These are phyloP conservation scores for Pontederia crassipes DNA, from an alignment of 176 grass and related monocot genomes.

Conservation along the genomic window DNA sequence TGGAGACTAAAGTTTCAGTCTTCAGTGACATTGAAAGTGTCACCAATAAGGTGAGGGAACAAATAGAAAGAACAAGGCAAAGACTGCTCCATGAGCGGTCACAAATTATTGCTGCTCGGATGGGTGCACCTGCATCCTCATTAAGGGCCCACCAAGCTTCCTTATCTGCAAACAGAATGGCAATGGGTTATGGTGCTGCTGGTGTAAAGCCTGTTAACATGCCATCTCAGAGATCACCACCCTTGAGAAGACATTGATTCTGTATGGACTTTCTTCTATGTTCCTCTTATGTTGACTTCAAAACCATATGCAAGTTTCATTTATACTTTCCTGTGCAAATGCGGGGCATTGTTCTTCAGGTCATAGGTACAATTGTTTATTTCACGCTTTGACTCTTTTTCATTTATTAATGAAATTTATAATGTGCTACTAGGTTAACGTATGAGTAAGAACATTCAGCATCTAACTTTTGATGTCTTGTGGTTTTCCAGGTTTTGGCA, in stretches of 20 bases:
- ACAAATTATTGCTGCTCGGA: conserved; percentile 66
- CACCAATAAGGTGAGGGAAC: conserved; percentile 55
- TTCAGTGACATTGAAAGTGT: conserved; percentile 72
- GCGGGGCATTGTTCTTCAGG: no score
- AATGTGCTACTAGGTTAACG: no score
- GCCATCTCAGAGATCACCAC: conserved; percentile 16
- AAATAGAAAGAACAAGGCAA: conserved; percentile 74
- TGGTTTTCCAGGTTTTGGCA: no score
- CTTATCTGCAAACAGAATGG: conserved; percentile 24
- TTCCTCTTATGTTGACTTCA: neutral
- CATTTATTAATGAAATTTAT: no score
- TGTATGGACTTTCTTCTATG: neutral
- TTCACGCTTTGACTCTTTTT: no score
- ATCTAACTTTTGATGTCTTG: no score
- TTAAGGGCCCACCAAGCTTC: conserved; percentile 19
- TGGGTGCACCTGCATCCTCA: conserved; percentile 33
- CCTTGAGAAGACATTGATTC: conserved; percentile 20
- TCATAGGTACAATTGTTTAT: no score
- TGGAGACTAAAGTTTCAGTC: conserved; percentile 62
- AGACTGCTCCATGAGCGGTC: conserved; percentile 78
- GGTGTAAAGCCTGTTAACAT: conserved; percentile 19
- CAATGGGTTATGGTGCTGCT: conserved; percentile 16
- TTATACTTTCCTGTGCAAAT: no score
- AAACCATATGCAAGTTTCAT: neutral
- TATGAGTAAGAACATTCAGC: no score